Evolutionary conservation across 2,329 filamentous ascomycete species (phyloP).

Genomic region (Exophiala aquamarina): DNA sequence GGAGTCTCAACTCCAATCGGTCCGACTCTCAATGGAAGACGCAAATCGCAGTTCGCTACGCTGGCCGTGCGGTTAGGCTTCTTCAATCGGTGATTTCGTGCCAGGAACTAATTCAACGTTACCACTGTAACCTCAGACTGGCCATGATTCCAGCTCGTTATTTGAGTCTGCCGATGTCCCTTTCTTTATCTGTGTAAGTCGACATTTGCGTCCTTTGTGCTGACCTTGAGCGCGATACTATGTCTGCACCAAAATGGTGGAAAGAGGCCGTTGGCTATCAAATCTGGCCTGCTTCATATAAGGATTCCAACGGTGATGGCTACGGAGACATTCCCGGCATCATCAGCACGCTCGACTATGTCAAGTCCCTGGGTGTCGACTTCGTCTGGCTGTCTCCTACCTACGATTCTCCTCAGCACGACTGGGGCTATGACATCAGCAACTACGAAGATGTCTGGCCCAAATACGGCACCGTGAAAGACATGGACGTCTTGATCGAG

Average conservation of each 20-base stretch:
- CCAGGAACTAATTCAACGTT: too few relatives aligned
- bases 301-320: constrained; percentile 32
- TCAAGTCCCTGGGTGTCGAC: constrained; percentile 29
- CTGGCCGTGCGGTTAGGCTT: too few relatives aligned
- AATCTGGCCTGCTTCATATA: constrained; percentile 30
- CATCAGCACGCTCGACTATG: constrained; percentile 29
- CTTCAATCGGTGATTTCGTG: too few relatives aligned
- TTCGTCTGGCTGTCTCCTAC: constrained; percentile 50
- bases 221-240: too few relatives aligned
- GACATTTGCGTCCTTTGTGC: too few relatives aligned
- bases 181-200: too few relatives aligned
- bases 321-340: constrained; percentile 31
- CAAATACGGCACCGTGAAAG: constrained; percentile 64
- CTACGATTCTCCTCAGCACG: constrained; percentile 60
- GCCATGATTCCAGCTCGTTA: too few relatives aligned
- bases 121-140: too few relatives aligned
- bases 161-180: too few relatives aligned
- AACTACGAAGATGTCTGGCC: constrained; percentile 65
- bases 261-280: constrained; percentile 22
- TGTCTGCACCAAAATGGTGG: constrained; percentile 11
- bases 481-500: constrained; percentile 62
- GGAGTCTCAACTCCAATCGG: too few relatives aligned
- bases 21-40: too few relatives aligned
- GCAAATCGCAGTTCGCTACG: too few relatives aligned
- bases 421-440: constrained; percentile 68